Percentiles rank a stretch among this genome's conserved stretches.
These are phyloP conservation scores for Coemansia sp. DNA, from an alignment of 192 early-diverging fungal genomes.

Conservation along the genomic window DNA sequence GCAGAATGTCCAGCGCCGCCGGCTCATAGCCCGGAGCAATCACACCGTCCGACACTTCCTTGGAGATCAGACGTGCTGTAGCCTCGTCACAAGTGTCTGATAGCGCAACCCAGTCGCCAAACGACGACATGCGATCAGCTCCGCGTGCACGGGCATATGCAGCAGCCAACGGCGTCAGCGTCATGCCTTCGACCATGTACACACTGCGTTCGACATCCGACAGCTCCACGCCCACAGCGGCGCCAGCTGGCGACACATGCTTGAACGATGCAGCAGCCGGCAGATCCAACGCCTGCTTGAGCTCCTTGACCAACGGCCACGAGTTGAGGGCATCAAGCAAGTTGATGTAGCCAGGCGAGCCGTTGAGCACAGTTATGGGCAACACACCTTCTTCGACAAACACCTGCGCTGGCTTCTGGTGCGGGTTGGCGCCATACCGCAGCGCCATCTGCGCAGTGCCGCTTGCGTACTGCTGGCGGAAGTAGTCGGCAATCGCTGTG, in stretches of 20 bases:
- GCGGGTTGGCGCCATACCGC: conserved; percentile 97
- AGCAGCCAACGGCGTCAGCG: conserved; percentile 79
- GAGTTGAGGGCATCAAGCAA: conserved; percentile 95
- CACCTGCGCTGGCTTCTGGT: conserved; percentile 97
- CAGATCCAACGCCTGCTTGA: conserved; percentile 77
- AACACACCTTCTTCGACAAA: conserved; percentile 74
- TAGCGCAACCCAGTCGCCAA: conserved; percentile 98
- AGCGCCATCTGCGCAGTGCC: conserved; percentile 76
- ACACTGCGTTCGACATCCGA: conserved; percentile 81
- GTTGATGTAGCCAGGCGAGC: conserved; percentile 98
- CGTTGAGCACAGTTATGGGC: conserved; percentile 88
- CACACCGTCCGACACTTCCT: conserved; percentile 96
- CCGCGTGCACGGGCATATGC: conserved; percentile 98
- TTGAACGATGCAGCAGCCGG: conserved; percentile 99
- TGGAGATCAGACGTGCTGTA: conserved; percentile 93
- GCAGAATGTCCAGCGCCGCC: conserved; percentile 86
- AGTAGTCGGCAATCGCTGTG: conserved; percentile 90
- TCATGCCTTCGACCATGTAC: conserved; percentile 89
- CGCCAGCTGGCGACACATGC: conserved; percentile 98
- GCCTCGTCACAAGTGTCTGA: conserved; percentile 84
- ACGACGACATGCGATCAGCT: conserved; percentile 98
- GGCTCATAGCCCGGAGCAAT: conserved; percentile 89
- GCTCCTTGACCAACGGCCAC: conserved; percentile 98
- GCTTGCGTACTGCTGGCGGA: conserved; percentile 87
- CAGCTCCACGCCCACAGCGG: conserved; percentile 86